A percentile compares a stretch with the other conserved stretches of the same genome.
These are phyloP conservation scores for Hibiscus syriacus DNA, from an alignment of 345 rosid genomes.

Conservation along the genomic window DNA sequence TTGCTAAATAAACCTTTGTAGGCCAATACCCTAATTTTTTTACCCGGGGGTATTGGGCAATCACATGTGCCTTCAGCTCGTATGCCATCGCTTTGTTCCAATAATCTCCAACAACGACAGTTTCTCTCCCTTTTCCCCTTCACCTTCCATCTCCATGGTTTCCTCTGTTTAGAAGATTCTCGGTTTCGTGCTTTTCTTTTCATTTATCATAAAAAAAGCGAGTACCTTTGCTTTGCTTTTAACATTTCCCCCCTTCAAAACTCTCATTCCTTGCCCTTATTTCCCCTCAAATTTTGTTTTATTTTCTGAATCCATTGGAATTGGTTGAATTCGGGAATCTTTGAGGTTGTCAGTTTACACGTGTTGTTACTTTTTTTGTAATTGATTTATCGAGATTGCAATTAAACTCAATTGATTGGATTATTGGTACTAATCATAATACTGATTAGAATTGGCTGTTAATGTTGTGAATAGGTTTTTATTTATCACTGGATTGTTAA, in stretches of 20 bases:
- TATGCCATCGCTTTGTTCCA: background rate
- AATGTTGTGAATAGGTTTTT: background rate
- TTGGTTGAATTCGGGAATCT: background rate
- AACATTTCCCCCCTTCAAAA: too few species aligned
- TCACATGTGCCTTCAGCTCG: background rate
- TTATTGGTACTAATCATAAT: background rate
- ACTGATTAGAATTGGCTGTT: background rate
- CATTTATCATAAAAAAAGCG: background rate
- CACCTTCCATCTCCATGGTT: too few species aligned
- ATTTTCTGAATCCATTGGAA: background rate
- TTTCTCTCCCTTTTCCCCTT: too few species aligned
- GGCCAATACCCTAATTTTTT: too few species aligned
- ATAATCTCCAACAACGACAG: too few species aligned
- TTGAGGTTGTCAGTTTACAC: background rate
- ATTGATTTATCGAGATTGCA: too few species aligned
- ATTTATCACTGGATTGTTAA: background rate
- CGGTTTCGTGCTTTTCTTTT: background rate
- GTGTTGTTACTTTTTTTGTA: background rate
- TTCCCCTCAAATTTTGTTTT: background rate
- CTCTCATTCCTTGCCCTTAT: background rate
- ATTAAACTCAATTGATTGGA: constrained; percentile 1
- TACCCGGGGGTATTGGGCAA: background rate
- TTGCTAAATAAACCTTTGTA: too few species aligned
- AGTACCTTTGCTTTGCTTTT: constrained; percentile 1
- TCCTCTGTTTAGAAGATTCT: too few species aligned